phyloP scores from a whole-genome alignment of 1,284 basidiomycete species.

The Salmacisia buchloeana region DNA sequence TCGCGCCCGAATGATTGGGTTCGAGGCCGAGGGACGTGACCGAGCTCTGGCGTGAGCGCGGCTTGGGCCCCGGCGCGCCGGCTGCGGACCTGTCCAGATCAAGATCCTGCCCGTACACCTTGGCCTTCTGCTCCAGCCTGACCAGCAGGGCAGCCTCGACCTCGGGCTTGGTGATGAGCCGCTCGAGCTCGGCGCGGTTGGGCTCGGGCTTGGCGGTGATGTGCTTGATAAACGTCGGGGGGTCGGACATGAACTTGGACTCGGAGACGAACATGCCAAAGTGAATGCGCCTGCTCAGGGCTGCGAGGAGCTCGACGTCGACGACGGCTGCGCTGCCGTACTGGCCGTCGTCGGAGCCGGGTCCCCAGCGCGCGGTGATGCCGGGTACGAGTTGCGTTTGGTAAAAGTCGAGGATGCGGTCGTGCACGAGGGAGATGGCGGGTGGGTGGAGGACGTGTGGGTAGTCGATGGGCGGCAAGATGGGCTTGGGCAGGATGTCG shows the following conservation, averaged over 20 bases:
- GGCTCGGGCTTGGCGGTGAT: constrained; percentile 60
- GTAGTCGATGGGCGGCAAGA: constrained; percentile 70
- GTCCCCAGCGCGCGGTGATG: constrained; percentile 59
- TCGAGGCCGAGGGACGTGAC: no score
- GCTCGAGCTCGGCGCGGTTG: constrained; percentile 67
- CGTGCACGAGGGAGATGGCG: constrained; percentile 58
- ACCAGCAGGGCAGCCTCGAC: constrained; percentile 84
- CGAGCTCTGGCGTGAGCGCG: background rate
- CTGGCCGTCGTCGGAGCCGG: constrained; percentile 87
- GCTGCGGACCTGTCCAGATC: constrained; percentile 48
- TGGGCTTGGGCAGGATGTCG: constrained; percentile 70
- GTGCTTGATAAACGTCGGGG: constrained; percentile 82
- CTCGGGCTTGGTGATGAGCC: constrained; percentile 88
- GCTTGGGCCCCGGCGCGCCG: background rate
- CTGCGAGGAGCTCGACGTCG: constrained; percentile 88
- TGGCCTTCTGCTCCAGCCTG: constrained; percentile 82
- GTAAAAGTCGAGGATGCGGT: constrained; percentile 84
- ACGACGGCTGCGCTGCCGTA: constrained; percentile 90
- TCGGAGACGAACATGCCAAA: constrained; percentile 99
- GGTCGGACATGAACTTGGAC: constrained; percentile 81
- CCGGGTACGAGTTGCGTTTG: constrained; percentile 71
- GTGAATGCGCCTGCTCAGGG: constrained; percentile 90
- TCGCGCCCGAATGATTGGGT: constrained; percentile 60
- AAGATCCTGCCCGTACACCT: constrained; percentile 86
- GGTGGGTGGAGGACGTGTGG: constrained; percentile 66